phyloP scores from a whole-genome alignment of 1,139 yeast genomes.

The Saccharomyces hybrid region DNA sequence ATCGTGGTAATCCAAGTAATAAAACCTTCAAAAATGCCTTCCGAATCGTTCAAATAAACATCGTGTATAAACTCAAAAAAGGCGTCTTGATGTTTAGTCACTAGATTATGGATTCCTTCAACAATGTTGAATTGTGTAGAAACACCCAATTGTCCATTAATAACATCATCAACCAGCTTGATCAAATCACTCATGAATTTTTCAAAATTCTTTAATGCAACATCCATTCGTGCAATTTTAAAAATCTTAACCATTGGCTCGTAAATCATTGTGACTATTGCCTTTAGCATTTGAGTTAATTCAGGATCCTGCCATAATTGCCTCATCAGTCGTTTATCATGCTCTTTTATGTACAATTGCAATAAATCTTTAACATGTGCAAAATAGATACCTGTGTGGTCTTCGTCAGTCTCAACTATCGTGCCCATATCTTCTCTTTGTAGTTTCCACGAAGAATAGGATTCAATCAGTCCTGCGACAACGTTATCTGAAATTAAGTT shows the following conservation, averaged over 20 bases:
- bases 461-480: constrained; percentile 25
- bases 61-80: constrained; percentile 71
- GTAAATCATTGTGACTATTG: constrained; percentile 67
- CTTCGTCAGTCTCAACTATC: constrained; percentile 13
- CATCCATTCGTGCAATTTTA: constrained; percentile 65
- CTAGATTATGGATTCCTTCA: constrained; percentile 52
- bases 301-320: constrained; percentile 82
- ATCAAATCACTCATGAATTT: constrained; percentile 67
- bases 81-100: constrained; percentile 62
- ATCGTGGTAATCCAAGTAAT: constrained; percentile 63
- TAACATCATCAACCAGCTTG: constrained; percentile 39
- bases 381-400: constrained; percentile 31
- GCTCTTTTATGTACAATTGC: constrained; percentile 55
- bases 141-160: constrained; percentile 34
- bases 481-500: constrained; percentile 17
- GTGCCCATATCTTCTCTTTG: constrained; percentile 13
- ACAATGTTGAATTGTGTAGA: constrained; percentile 45
- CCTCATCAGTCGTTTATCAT: constrained; percentile 67
- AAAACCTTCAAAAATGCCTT: constrained; percentile 59
- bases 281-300: constrained; percentile 60
- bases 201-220: constrained; percentile 68
- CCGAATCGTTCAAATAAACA: constrained; percentile 65
- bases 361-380: constrained; percentile 53
- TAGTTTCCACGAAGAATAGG: constrained; percentile 34
- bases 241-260: constrained; percentile 76